A percentile compares a stretch with the other conserved stretches of the same genome.
Conservation (phyloP, 331 rosid species). For the Acacia pycnantha region DNA sequence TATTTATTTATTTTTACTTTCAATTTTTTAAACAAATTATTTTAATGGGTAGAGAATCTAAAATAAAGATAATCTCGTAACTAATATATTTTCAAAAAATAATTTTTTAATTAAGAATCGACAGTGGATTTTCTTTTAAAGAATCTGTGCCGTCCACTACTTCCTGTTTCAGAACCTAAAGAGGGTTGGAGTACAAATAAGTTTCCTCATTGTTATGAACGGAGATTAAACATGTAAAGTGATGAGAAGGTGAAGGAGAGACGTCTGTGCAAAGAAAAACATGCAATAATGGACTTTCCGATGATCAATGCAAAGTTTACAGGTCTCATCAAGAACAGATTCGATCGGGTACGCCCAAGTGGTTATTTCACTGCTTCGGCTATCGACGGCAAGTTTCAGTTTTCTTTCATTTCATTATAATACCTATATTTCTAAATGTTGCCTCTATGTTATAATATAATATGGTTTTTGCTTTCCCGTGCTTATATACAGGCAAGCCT, state of each 20-base stretch:
- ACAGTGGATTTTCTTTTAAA: too few species aligned
- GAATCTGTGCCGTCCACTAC: too few species aligned
- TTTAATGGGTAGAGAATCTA: too few species aligned
- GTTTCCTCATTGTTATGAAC: constrained; percentile 51
- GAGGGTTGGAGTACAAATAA: constrained; percentile 33
- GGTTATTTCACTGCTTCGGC: constrained; percentile 41
- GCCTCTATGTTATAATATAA: too few species aligned
- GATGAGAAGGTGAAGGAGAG: constrained; percentile 58
- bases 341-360: constrained; percentile 64
- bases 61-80: too few species aligned
- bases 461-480: background rate
- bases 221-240: constrained; percentile 65
- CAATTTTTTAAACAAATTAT: too few species aligned
- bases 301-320: constrained; percentile 46
- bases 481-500: constrained; percentile 26
- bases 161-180: constrained; percentile 44
- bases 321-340: constrained; percentile 52
- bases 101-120: too few species aligned
- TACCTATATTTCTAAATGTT: background rate
- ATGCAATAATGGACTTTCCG: constrained; percentile 50
- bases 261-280: constrained; percentile 27
- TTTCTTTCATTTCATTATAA: background rate
- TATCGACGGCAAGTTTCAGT: constrained; percentile 34
- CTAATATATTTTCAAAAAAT: too few species aligned
- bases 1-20: too few species aligned